Base-by-base conservation (phyloP, 306 rosid species). In the Dryas octopetala region DNA sequence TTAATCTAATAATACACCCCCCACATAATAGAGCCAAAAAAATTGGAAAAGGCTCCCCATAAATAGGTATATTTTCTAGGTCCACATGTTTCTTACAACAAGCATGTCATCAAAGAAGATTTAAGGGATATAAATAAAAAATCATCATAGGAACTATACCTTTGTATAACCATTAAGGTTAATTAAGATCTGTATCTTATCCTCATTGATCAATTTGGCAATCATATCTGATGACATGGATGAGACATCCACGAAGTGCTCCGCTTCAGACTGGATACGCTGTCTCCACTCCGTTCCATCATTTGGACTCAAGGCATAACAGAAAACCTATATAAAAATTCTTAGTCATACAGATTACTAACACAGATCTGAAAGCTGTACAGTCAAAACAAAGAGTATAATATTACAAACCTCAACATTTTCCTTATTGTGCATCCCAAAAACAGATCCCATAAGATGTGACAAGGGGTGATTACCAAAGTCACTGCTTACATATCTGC, bases 151-250 rank as follows among this genome's bases (percentile, higher is more conserved):
- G 44, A 73, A 28, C 47, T 48, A 75, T 77, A 92, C 99, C 98
- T 96, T 96, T 26, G 99, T 96, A 84, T 96, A 96, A 26, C 99
- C 99, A 85, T 96, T 96, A 68, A 96, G 97, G 81, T 96, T 96
- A 75, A 96, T 85, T 73, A 96, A 89, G 44, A 96, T 78, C 74
- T 96, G 98, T 75, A 96, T 96, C 80, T 90, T 89, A 76, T 92
- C 89, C 74, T 86, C 92, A 10, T 88, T 90, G 70, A 96, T 90
- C 93, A 92, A 51, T 86, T 93, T 96, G 59, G 99, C 93, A 55
- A 96, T 90, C 88, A 72, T 78, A 83, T 96, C 99, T 7, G 99
- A 92, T 69, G 99, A 81, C 94, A 92, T 78, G 70, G 97, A 69
- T 74, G 99, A 92, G 71, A 90, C 97, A 89, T 96, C 99, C 60